Evolutionary conservation across 2,329 filamentous ascomycete genomes (phyloP).

Genomic region (Colletotrichum magnum): DNA sequence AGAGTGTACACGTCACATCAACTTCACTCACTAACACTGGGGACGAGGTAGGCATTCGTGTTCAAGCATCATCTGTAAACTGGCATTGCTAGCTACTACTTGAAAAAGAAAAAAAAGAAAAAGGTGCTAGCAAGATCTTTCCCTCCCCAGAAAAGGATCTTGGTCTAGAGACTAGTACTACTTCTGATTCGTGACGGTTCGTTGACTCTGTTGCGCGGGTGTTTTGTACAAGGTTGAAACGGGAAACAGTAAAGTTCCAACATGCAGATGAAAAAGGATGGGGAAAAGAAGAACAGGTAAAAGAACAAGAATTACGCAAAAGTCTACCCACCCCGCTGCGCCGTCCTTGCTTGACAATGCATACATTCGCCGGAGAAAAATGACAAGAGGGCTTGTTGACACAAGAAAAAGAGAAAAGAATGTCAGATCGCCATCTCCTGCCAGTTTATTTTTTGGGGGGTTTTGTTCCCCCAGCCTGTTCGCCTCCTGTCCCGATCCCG

Average conservation of each 20-base stretch:
- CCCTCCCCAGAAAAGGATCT: background rate
- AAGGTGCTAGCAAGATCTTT: background rate
- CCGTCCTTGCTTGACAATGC: constrained; percentile 17
- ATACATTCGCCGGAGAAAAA: constrained; percentile 7
- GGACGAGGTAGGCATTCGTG: too few species aligned
- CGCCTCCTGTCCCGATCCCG: background rate
- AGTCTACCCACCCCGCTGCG: constrained; percentile 1
- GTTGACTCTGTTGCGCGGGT: constrained; percentile 5
- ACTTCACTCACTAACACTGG: too few species aligned
- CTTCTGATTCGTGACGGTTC: constrained; percentile 27
- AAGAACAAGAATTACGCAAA: constrained; percentile 12
- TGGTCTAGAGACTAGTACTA: constrained; percentile 2
- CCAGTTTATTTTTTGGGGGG: constrained; percentile 3
- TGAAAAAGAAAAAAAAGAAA: constrained; percentile 23
- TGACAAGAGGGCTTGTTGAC: too few species aligned
- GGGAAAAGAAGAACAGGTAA: background rate
- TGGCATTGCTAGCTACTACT: constrained; percentile 30
- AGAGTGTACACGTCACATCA: too few species aligned
- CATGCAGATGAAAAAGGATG: background rate
- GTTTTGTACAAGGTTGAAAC: constrained; percentile 33
- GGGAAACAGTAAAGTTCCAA: background rate
- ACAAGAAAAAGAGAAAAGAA: constrained; percentile 3
- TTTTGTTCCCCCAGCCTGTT: background rate
- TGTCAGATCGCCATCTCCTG: constrained; percentile 3
- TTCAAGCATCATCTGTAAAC: constrained; percentile 27